Evolutionary conservation across 2,329 filamentous ascomycete genomes (phyloP), one percentile per base, ranked within the genome.

Genomic region (Alternaria ethzedia): DNA sequence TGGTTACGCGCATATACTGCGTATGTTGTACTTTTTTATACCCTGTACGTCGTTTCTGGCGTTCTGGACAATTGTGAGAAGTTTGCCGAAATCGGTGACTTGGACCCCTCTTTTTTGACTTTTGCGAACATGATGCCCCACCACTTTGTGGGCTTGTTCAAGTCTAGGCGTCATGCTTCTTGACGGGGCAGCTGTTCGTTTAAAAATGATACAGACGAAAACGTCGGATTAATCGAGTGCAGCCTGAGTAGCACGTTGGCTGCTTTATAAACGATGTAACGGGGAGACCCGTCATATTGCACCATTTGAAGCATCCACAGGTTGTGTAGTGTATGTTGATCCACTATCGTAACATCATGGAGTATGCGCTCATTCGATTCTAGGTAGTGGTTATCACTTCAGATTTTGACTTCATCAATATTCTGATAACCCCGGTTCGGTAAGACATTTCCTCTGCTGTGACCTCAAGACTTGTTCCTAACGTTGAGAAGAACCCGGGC

Each of bases 401-500:
- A 70, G 69, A 70, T 70, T 70, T 70, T 70, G 67, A 70, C 46
- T 63, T 25, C 36, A 23, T 20, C 64, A 55, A 66, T 28, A 30
- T 70, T 70, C 69, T 70, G 69, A 68, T 68, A 70, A 70, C 69
- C 69, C 69, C 69, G 67, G 69, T 70, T 70, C 67, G 69, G 63
- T 64, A 63, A 63, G 63, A 50, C 6, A 25, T 12, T 11, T 28
- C 26, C 9, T 9, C 9, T 5, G 12, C 3, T 15, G 20, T 57
- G 43, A 54, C 6, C 32, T 3, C 20, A 36, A n/a, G 4, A 20
- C 7, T 3, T 23, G 15, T 47, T n/a, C 41, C 63, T 65, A 59
- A 65, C 55, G n/a, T 47, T 44, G 13, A 49, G 17, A 60, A 66
- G 63, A 66, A 66, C 60, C 63, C 63, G 63, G 63, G 63, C 63